These are phyloP conservation scores for Colletotrichum godetiae DNA, from an alignment of 2,329 filamentous ascomycete species.

Conservation along the genomic window DNA sequence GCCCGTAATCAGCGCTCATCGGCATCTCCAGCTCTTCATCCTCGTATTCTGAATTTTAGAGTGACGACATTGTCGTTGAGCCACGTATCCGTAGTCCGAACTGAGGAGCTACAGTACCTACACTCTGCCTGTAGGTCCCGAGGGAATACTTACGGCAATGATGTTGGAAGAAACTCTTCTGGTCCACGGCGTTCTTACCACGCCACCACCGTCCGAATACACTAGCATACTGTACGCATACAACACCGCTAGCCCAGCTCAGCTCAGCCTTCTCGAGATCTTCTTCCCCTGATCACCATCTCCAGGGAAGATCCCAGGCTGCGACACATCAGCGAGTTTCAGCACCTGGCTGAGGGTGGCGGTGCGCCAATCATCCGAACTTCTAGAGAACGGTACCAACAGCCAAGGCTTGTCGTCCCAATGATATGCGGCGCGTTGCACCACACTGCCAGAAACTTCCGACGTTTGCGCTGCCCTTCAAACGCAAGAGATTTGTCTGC, in stretches of 20 bases:
- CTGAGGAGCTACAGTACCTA: too few species aligned
- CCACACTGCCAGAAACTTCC: conserved; percentile 4
- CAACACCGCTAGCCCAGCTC: background rate
- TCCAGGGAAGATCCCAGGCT: conserved; percentile 16
- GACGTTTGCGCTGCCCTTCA: conserved; percentile 1
- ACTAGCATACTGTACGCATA: too few species aligned
- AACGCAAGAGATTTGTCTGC: background rate
- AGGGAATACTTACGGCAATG: background rate
- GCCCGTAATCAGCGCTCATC: background rate
- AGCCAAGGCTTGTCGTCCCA: conserved; percentile 17
- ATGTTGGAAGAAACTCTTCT: background rate
- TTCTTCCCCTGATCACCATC: conserved; percentile 10
- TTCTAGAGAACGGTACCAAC: background rate
- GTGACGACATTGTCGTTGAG: background rate
- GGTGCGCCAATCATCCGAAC: conserved; percentile 32
- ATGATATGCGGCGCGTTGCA: conserved; percentile 3
- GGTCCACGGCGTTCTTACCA: background rate
- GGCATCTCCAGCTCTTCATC: background rate
- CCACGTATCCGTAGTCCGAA: background rate
- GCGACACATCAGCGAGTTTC: conserved; percentile 23
- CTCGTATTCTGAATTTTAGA: background rate
- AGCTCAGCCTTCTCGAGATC: conserved; percentile 6
- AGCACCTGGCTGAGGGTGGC: conserved; percentile 12
- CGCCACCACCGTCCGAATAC: background rate
- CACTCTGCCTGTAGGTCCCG: too few species aligned